A percentile compares a stretch with the other conserved stretches of the same genome.
Evolutionary conservation across 805 yeast genomes (phyloP).

Genomic region (Candida maltosa): DNA sequence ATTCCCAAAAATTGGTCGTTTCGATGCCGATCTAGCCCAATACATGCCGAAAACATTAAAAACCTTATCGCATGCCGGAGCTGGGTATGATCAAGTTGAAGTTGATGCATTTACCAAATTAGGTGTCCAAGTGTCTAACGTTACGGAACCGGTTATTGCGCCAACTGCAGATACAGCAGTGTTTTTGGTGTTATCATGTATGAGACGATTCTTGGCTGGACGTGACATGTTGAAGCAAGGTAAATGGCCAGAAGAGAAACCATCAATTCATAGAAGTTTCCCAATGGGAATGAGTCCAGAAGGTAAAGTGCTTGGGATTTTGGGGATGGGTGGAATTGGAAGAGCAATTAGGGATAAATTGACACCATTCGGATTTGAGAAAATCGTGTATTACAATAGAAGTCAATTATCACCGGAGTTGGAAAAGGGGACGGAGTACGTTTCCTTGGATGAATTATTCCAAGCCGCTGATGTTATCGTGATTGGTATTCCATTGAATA

Average conservation of each 20-base stretch:
- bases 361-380: constrained; percentile 70
- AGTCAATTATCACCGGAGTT: constrained; percentile 52
- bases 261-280: constrained; percentile 41
- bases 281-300: constrained; percentile 72
- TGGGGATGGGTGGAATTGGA: constrained; percentile 91
- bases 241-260: constrained; percentile 47
- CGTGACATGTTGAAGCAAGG: constrained; percentile 50
- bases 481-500: constrained; percentile 73
- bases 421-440: constrained; percentile 70
- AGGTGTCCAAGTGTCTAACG: constrained; percentile 61
- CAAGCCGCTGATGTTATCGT: constrained; percentile 65
- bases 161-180: constrained; percentile 75
- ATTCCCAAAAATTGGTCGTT: constrained; percentile 52
- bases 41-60: constrained; percentile 53
- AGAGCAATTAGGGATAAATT: constrained; percentile 71
- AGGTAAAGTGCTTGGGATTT: constrained; percentile 74
- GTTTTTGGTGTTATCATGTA: constrained; percentile 56
- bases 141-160: constrained; percentile 61
- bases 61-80: constrained; percentile 62
- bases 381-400: constrained; percentile 73
- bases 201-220: constrained; percentile 65
- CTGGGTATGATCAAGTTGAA: constrained; percentile 74
- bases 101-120: constrained; percentile 46
- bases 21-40: constrained; percentile 57
- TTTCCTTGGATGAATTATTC: constrained; percentile 65